Conservation (phyloP, 2,329 filamentous ascomycete species). For the Apiospora rasikravindrae region DNA sequence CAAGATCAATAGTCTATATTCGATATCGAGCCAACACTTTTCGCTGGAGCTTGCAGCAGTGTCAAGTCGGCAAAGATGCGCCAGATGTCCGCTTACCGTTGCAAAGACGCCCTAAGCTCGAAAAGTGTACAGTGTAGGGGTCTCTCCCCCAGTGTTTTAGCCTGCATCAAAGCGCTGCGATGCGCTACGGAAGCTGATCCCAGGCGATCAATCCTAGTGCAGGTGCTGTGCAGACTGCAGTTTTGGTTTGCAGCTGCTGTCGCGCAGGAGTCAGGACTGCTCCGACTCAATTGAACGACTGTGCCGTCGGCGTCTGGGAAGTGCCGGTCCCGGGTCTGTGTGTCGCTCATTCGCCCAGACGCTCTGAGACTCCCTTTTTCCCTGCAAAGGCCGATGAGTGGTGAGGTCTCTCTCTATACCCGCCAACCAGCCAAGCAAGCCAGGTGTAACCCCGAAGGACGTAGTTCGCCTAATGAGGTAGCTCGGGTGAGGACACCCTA, state of each 20-base stretch:
- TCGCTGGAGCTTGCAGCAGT: background rate
- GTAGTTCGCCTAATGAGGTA: background rate
- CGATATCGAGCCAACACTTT: slow-evolving; percentile 2
- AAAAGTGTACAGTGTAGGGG: slow-evolving; percentile 13
- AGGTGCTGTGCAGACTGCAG: too few species aligned
- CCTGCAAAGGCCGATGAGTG: background rate
- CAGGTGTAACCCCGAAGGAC: background rate
- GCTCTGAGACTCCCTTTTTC: background rate
- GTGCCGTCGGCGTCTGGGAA: background rate
- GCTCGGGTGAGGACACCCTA: background rate
- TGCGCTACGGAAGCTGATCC: background rate
- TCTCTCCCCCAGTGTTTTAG: slow-evolving; percentile 12
- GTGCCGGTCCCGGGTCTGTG: background rate
- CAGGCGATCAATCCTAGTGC: background rate
- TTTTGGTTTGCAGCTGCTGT: too few species aligned
- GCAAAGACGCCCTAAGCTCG: background rate
- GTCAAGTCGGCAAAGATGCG: slow-evolving; percentile 21
- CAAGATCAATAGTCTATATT: background rate
- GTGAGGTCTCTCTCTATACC: background rate
- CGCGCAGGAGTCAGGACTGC: background rate
- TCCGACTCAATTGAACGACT: background rate
- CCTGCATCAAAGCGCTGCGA: slow-evolving; percentile 13
- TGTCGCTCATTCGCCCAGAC: too few species aligned
- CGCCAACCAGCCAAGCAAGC: background rate
- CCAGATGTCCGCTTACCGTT: slow-evolving; percentile 22